Conservation (phyloP, 2,329 filamentous ascomycete species). For the Colletotrichum lindemuthianum region DNA sequence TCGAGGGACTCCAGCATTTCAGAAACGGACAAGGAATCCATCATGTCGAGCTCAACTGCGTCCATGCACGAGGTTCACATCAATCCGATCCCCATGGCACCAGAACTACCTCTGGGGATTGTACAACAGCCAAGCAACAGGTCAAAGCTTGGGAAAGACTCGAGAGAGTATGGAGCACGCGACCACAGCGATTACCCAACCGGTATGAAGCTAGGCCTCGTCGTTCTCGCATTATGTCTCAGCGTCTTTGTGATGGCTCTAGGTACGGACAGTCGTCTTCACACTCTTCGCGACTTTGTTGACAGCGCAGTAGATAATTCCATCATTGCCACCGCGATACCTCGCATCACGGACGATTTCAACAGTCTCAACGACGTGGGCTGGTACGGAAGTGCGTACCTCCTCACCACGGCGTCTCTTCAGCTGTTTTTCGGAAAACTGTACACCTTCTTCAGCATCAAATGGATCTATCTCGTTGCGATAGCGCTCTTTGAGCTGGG, state of each 20-base stretch:
- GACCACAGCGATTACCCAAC: slow-evolving; percentile 14
- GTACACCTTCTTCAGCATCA: slow-evolving; percentile 57
- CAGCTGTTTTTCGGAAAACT: slow-evolving; percentile 54
- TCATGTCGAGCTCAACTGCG: slow-evolving; percentile 13
- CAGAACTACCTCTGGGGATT: not conserved
- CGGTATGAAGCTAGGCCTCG: slow-evolving; percentile 44
- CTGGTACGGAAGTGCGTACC: slow-evolving; percentile 59
- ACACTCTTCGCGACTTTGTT: not conserved
- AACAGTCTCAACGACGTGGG: slow-evolving; percentile 57
- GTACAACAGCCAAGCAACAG: too few species aligned
- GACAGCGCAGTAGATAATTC: slow-evolving; percentile 43
- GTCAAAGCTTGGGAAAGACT: too few species aligned
- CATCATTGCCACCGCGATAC: slow-evolving; percentile 57
- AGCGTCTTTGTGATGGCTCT: slow-evolving; percentile 54
- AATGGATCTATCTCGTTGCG: slow-evolving; percentile 50
- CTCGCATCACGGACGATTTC: slow-evolving; percentile 54
- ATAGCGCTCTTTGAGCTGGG: slow-evolving; percentile 56
- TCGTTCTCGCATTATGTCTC: slow-evolving; percentile 50
- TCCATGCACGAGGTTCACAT: slow-evolving; percentile 12
- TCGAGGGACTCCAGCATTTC: slow-evolving; percentile 19
- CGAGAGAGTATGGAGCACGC: not conserved
- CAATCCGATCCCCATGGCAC: not conserved
- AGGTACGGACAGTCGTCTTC: slow-evolving; percentile 38
- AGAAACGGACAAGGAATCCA: slow-evolving; percentile 25
- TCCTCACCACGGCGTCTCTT: slow-evolving; percentile 52